phyloP scores from a whole-genome alignment of 176 grass and related monocot genomes.

The Otatea glauca region DNA sequence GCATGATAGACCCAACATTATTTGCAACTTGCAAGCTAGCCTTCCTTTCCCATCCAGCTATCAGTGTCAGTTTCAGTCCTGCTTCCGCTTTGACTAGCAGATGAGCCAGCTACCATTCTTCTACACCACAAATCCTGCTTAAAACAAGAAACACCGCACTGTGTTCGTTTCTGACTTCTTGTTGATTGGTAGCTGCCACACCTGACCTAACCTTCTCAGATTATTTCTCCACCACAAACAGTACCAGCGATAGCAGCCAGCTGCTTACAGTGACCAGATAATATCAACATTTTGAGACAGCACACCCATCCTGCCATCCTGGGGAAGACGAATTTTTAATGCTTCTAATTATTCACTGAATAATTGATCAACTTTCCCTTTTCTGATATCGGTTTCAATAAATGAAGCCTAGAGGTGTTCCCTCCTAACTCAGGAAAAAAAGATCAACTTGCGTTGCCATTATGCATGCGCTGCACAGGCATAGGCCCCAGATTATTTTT shows the following conservation, averaged over 20 bases:
- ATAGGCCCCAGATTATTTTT: too few relatives aligned
- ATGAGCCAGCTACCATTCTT: conserved; percentile 10
- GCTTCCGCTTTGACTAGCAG: neutral
- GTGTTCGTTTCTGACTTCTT: neutral
- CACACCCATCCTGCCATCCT: neutral
- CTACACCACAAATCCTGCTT: neutral
- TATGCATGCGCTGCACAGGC: too few relatives aligned
- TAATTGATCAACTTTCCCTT: neutral
- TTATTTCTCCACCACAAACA: neutral
- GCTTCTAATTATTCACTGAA: neutral
- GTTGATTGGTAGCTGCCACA: neutral
- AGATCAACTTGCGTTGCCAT: too few relatives aligned
- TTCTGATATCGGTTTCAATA: neutral
- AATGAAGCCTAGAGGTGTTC: neutral
- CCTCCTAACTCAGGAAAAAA: too few relatives aligned
- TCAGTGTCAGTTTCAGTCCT: too few relatives aligned
- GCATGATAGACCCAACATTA: too few relatives aligned
- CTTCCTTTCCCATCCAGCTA: too few relatives aligned
- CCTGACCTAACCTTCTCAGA: neutral
- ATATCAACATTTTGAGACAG: too few relatives aligned
- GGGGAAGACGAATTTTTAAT: neutral
- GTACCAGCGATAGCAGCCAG: too few relatives aligned
- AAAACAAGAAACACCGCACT: neutral
- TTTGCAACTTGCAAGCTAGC: too few relatives aligned
- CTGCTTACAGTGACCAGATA: neutral